A percentile compares a stretch with the other conserved stretches of the same genome.
Evolutionary conservation across 208 protist genomes (phyloP).

Genomic region (Wallacemonas rigidus): DNA sequence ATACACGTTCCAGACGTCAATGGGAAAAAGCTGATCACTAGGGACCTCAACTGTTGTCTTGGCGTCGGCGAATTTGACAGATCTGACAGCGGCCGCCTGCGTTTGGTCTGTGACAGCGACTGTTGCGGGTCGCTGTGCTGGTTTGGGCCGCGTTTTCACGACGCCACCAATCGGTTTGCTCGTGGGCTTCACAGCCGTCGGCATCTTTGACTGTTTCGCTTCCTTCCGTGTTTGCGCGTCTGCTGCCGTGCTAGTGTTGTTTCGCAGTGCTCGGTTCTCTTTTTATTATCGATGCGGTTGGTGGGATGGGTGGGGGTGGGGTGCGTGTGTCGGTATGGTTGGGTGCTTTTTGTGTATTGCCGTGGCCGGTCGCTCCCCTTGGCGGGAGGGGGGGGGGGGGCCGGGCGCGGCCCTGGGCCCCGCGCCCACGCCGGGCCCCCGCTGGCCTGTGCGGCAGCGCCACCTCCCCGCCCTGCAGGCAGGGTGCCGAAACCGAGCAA

Average conservation of each 20-base stretch:
- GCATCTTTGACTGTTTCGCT: not conserved
- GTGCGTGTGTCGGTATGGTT: no score
- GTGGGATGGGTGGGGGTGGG: no score
- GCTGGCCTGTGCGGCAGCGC: no score
- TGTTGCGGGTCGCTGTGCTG: not conserved
- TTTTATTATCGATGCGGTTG: no score
- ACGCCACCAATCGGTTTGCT: not conserved
- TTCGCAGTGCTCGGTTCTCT: not conserved
- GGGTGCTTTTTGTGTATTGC: no score
- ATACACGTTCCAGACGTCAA: slow-evolving; percentile 54
- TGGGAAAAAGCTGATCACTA: slow-evolving; percentile 41
- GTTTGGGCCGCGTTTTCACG: slow-evolving; percentile 10
- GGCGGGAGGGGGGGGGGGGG: no score
- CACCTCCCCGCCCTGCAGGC: no score
- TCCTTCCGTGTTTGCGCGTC: not conserved
- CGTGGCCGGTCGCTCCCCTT: no score
- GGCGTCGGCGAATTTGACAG: slow-evolving; percentile 3
- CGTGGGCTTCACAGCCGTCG: not conserved
- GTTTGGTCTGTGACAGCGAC: not conserved
- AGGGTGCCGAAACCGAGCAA: no score
- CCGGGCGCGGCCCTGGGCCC: no score
- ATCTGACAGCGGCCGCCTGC: not conserved
- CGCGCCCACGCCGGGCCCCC: no score
- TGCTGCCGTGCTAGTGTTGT: not conserved
- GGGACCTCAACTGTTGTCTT: slow-evolving; percentile 26